These are phyloP conservation scores for Phytophthora pseudosyringae DNA, from an alignment of 352 stramenopile species.

Conservation along the genomic window DNA sequence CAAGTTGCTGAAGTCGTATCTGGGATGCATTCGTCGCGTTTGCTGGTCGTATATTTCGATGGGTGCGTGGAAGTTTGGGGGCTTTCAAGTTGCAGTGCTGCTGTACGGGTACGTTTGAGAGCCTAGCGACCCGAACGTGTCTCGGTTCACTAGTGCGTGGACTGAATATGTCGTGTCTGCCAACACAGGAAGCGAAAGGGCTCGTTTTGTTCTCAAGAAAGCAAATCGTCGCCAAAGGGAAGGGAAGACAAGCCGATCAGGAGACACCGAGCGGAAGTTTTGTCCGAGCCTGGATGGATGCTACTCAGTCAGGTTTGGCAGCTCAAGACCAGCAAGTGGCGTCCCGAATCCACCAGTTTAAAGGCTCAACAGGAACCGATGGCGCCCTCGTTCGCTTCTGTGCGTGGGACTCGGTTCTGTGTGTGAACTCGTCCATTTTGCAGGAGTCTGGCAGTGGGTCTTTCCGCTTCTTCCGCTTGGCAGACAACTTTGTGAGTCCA, in stretches of 20 bases:
- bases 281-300: constrained; percentile 14
- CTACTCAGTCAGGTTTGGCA: neutral
- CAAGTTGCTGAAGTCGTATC: constrained; percentile 25
- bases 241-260: neutral
- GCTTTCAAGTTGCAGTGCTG: neutral
- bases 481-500: constrained; percentile 16
- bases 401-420: constrained; percentile 34
- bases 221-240: neutral
- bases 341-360: constrained; percentile 18
- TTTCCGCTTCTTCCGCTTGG: constrained; percentile 33
- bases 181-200: constrained; percentile 1
- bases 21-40: constrained; percentile 9
- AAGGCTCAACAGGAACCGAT: constrained; percentile 1
- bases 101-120: constrained; percentile 9
- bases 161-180: neutral
- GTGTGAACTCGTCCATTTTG: constrained; percentile 33
- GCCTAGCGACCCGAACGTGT: neutral
- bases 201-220: constrained; percentile 23
- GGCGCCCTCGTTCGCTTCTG: constrained; percentile 17
- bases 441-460: constrained; percentile 27
- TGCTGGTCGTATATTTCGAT: constrained; percentile 31
- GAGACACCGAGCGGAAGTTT: neutral
- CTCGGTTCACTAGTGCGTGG: neutral
- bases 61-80: constrained; percentile 24
- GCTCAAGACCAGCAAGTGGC: neutral